A percentile compares a stretch with the other conserved stretches of the same genome.
Conservation (phyloP, 345 rosid species). For the Sapria himalayana region DNA sequence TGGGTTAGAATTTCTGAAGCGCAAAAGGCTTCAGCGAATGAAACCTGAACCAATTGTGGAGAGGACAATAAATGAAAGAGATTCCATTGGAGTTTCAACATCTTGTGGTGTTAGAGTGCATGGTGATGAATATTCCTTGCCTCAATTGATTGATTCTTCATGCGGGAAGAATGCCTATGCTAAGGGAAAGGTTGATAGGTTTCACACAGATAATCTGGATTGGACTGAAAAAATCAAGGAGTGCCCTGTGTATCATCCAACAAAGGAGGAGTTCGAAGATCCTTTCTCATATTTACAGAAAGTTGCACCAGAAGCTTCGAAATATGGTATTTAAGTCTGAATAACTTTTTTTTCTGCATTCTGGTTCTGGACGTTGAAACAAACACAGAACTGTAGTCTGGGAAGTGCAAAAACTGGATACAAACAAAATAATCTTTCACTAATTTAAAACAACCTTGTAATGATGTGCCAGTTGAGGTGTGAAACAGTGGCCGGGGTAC, state of each 20-base stretch:
- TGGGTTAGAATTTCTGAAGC: slow-evolving; percentile 66
- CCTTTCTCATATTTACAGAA: slow-evolving; percentile 78
- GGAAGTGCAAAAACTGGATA: too few species aligned
- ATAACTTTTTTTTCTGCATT: neutral
- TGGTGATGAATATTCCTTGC: slow-evolving; percentile 18
- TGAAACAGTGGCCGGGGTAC: too few species aligned
- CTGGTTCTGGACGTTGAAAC: too few species aligned
- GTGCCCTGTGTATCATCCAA: slow-evolving; percentile 87
- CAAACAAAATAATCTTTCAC: too few species aligned
- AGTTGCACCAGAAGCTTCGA: slow-evolving; percentile 89
- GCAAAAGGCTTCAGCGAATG: slow-evolving; percentile 54
- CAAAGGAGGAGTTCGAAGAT: slow-evolving; percentile 91
- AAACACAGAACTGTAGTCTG: too few species aligned
- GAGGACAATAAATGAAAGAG: slow-evolving; percentile 76
- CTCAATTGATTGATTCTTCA: slow-evolving; percentile 16
- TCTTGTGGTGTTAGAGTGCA: slow-evolving; percentile 65
- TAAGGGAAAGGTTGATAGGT: slow-evolving; percentile 54
- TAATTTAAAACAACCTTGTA: too few species aligned
- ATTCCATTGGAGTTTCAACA: slow-evolving; percentile 54
- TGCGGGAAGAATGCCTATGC: slow-evolving; percentile 25
- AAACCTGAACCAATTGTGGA: slow-evolving; percentile 30
- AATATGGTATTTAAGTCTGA: slow-evolving; percentile 38
- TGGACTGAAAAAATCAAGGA: slow-evolving; percentile 84
- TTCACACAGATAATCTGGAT: slow-evolving; percentile 48
- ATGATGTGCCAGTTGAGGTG: too few species aligned